Evolutionary conservation across 805 yeast genomes (phyloP), one percentile per base, ranked within the genome.

Genomic region (Ogataea paraovalis): DNA sequence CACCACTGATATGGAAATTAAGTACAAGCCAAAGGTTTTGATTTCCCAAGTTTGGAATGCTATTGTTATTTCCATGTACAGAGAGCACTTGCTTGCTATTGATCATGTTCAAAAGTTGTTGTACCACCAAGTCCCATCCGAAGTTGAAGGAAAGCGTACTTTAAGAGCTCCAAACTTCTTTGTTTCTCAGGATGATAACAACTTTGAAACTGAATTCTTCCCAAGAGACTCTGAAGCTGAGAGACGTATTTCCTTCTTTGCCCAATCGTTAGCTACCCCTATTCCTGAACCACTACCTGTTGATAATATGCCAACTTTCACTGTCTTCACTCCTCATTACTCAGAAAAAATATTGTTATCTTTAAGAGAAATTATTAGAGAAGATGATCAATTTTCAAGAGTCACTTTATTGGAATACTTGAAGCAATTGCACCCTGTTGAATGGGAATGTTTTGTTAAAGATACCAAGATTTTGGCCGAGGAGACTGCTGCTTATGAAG

Each of bases 41-140:
- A 92, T 94, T 62, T 90, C 97, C 38, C 99, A 94, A 76, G 92
- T 95, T 60, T 94, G 99, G 99, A 94, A 94, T 68, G 99, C 99
- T 46, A 87, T 94, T 71, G 95, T 94, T 57, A 94, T 94, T 61
- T 92, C 99, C 49, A 94, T 94, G 99, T 95, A 94, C 83, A 89
- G 99, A 77, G 99, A 94, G 74, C 99, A 94, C 71, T 76, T 94
- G 70, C 74, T 94, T 59, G 98, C 99, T 25, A 92, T 95, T 69
- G 99, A 94, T 69, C 99, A 94, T 68, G 99, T 94, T 55, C 99
- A 94, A 74, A 92, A 88, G 74, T 79, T 94, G 70, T 79, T 94
- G 58, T 94, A 94, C 71, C 99, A 94, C 70, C 99, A 94, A 78
- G 98, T 94, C 64, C 98, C 99, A 47, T 85, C 96, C 52, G 98